Percentiles rank a stretch among this genome's conserved stretches.
Conservation (phyloP, 768 basidiomycete species). For the Xerocomellus amylosporus region DNA sequence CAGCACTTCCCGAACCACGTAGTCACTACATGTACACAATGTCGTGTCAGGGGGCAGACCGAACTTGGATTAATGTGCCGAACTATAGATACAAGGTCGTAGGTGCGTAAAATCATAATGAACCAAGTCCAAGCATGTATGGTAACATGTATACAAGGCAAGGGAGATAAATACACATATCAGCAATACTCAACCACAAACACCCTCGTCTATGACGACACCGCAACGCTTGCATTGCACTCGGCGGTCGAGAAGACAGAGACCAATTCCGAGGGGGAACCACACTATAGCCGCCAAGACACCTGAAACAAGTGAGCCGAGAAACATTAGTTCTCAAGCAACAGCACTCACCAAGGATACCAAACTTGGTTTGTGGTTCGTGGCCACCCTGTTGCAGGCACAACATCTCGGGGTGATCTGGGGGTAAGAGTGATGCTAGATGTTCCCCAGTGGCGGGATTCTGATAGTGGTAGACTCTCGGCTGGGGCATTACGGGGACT, state of each 20-base stretch:
- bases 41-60: too few relatives aligned
- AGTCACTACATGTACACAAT: too few relatives aligned
- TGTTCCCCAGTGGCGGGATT: conserved; percentile 59
- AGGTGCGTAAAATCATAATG: not conserved
- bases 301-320: conserved; percentile 40
- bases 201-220: conserved; percentile 36
- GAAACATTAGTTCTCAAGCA: not conserved
- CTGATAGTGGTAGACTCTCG: conserved; percentile 65
- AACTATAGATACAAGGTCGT: conserved; percentile 11
- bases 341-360: conserved; percentile 57
- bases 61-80: too few relatives aligned
- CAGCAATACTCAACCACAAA: conserved; percentile 24
- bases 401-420: conserved; percentile 79
- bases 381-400: conserved; percentile 81
- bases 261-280: conserved; percentile 81
- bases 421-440: conserved; percentile 64
- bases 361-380: conserved; percentile 58
- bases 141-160: not conserved
- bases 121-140: not conserved
- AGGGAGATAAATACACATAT: not conserved
- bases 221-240: conserved; percentile 62
- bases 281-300: conserved; percentile 79
- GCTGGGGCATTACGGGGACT: conserved; percentile 37
- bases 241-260: conserved; percentile 72
- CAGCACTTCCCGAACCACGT: too few relatives aligned